Percentiles rank a stretch among this genome's conserved stretches.
These are phyloP conservation scores for Marchantia polymorpha DNA, from an alignment of 225 moss, liverwort and hornwort genomes.

Conservation along the genomic window DNA sequence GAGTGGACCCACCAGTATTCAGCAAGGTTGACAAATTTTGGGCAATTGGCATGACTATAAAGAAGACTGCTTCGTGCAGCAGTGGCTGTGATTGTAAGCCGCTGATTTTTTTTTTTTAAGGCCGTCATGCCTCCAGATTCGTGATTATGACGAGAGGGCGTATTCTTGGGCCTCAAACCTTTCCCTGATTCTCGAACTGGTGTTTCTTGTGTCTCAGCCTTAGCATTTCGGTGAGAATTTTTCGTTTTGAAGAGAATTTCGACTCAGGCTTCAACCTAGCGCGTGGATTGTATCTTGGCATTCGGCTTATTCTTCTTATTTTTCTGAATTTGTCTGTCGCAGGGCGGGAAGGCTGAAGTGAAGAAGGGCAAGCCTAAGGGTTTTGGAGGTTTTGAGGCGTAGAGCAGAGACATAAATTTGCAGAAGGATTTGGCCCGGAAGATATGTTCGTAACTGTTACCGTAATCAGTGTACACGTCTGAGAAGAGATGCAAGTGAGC, in stretches of 20 bases:
- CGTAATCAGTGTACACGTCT: neutral
- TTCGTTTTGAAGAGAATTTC: neutral
- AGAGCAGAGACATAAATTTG: neutral
- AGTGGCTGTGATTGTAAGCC: neutral
- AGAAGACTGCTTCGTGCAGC: neutral
- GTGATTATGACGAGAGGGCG: neutral
- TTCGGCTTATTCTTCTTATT: neutral
- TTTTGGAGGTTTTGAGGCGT: neutral
- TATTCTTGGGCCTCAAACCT: neutral
- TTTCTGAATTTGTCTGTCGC: neutral
- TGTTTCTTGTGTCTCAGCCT: neutral
- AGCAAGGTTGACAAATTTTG: neutral
- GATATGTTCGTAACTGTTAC: neutral
- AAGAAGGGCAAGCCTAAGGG: neutral
- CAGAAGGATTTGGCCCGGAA: neutral
- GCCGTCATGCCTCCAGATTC: too few relatives aligned
- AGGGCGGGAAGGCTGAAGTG: neutral
- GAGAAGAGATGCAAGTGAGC: conserved; percentile 28
- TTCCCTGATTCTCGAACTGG: neutral
- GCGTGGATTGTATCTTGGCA: neutral
- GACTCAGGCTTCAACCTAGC: neutral
- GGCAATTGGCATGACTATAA: neutral
- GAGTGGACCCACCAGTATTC: neutral
- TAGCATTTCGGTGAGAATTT: neutral
- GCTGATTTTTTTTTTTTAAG: neutral